Conservation (phyloP, 2,329 filamentous ascomycete genomes). For the Penicillium sp. region DNA sequence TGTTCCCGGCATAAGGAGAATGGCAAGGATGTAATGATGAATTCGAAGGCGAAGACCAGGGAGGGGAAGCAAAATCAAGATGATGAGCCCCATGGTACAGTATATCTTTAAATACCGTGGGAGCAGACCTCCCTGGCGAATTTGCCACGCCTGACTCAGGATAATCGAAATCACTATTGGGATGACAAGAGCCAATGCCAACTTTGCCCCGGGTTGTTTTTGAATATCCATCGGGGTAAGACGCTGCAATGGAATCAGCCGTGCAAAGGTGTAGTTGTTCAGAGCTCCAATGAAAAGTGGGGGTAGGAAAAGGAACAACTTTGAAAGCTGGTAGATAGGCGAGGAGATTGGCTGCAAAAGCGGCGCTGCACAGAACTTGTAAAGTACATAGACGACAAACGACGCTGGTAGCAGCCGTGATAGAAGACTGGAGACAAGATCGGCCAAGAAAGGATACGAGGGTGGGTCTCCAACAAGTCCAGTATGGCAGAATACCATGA, state of each 20-base stretch:
- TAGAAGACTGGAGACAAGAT: conserved; percentile 72
- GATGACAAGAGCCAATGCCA: conserved; percentile 77
- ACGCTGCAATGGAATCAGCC: conserved; percentile 84
- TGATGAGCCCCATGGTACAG: conserved; percentile 62
- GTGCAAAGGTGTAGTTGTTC: conserved; percentile 90
- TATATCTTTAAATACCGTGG: conserved; percentile 77
- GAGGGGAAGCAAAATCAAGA: conserved; percentile 69
- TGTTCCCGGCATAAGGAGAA: conserved; percentile 84
- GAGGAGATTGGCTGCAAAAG: conserved; percentile 68
- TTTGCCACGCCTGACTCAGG: conserved; percentile 76
- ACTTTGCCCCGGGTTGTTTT: conserved; percentile 83
- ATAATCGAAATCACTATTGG: conserved; percentile 67
- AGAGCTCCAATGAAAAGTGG: conserved; percentile 87
- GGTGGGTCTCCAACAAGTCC: conserved; percentile 88
- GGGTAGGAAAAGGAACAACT: conserved; percentile 85
- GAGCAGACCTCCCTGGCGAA: conserved; percentile 81
- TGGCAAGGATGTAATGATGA: conserved; percentile 89
- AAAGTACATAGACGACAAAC: conserved; percentile 85
- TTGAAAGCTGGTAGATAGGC: conserved; percentile 69
- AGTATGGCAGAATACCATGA: conserved; percentile 83
- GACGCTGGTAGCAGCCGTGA: conserved; percentile 83
- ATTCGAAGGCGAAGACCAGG: conserved; percentile 81
- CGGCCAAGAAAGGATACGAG: conserved; percentile 63
- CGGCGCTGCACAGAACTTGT: conserved; percentile 74
- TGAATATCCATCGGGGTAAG: conserved; percentile 87